phyloP scores from a whole-genome alignment of 345 rosid species.

The Murraya koenigii region DNA sequence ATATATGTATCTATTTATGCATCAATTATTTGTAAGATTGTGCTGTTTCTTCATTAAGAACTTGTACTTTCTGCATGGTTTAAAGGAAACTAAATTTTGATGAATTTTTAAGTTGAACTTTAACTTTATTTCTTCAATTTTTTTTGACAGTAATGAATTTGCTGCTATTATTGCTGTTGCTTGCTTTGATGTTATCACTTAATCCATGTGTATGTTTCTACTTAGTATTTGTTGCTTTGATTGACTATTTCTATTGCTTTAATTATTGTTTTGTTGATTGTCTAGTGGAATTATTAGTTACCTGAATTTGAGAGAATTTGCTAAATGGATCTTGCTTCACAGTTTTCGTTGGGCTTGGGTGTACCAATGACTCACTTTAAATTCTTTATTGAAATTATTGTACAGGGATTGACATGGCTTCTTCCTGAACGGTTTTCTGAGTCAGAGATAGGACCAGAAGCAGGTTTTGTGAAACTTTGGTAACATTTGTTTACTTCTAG shows the following conservation, averaged over 20 bases:
- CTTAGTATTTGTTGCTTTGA: not conserved
- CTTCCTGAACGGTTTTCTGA: conserved; percentile 83
- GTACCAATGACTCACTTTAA: conserved; percentile 11
- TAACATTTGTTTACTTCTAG: conserved; percentile 64
- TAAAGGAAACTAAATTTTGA: not conserved
- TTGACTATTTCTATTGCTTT: not conserved
- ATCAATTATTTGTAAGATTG: not conserved
- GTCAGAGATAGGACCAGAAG: conserved; percentile 97
- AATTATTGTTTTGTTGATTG: not conserved
- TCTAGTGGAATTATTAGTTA: not conserved
- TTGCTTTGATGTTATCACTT: not conserved
- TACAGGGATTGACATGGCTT: conserved; percentile 96
- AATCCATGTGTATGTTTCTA: not conserved
- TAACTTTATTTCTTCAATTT: not conserved
- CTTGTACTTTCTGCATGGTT: not conserved
- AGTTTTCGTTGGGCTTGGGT: not conserved
- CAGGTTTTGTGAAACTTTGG: conserved; percentile 97
- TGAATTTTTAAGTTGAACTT: not conserved
- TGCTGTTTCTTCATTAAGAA: not conserved
- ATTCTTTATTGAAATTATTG: conserved; percentile 1
- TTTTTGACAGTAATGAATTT: not conserved
- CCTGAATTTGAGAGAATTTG: conserved; percentile 9
- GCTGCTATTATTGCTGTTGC: not conserved
- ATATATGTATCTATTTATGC: not conserved
- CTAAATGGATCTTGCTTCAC: not conserved